Percentiles rank a stretch among this genome's conserved stretches.
phyloP scores from a whole-genome alignment of 305 asterid species.

The Fraxinus greggii region DNA sequence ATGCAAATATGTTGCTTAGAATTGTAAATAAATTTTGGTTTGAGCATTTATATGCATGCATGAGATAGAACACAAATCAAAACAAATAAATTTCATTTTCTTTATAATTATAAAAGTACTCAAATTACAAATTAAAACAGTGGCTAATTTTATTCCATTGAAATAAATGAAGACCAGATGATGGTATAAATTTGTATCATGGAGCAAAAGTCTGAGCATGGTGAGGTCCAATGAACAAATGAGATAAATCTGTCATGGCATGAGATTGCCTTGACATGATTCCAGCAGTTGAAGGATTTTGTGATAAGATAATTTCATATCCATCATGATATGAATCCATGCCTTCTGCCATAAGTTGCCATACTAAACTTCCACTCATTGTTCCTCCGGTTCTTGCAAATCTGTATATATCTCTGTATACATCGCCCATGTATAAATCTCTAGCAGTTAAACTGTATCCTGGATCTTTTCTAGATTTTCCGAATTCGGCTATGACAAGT shows the following conservation, averaged over 20 bases:
- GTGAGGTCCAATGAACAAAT: slow-evolving; percentile 23
- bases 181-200: neutral
- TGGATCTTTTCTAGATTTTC: slow-evolving; percentile 57
- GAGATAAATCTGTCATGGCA: slow-evolving; percentile 37
- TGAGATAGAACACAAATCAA: too few relatives aligned
- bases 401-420: slow-evolving; percentile 45
- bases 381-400: slow-evolving; percentile 58
- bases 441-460: slow-evolving; percentile 41
- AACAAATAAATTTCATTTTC: too few relatives aligned
- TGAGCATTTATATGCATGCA: neutral
- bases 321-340: slow-evolving; percentile 51
- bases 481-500: slow-evolving; percentile 59
- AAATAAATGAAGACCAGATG: neutral
- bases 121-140: neutral
- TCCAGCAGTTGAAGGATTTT: slow-evolving; percentile 39
- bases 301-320: slow-evolving; percentile 36
- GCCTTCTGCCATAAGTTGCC: slow-evolving; percentile 67
- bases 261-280: slow-evolving; percentile 41
- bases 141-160: neutral
- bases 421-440: slow-evolving; percentile 44
- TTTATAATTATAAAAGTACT: too few relatives aligned
- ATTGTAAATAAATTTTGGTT: too few relatives aligned
- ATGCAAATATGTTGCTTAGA: neutral
- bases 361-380: slow-evolving; percentile 64
- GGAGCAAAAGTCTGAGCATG: neutral